These are phyloP conservation scores for Termitomyces sp. DNA, from an alignment of 768 basidiomycete genomes.

Conservation along the genomic window DNA sequence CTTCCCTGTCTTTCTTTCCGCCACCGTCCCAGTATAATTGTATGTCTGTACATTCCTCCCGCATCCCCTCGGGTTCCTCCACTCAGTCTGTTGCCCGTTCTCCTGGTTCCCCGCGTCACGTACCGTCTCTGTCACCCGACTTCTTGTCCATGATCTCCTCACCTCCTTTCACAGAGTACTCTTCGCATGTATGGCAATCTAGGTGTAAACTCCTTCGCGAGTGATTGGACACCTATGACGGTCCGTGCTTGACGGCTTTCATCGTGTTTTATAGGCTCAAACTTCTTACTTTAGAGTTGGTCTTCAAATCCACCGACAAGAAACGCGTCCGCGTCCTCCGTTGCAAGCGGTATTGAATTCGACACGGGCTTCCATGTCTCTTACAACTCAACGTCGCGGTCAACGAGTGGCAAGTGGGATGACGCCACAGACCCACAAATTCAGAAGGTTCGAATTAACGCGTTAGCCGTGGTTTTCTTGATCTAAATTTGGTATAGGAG, in stretches of 20 bases:
- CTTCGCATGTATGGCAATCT: conserved; percentile 30
- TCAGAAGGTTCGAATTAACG: conserved; percentile 45
- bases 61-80: conserved; percentile 71
- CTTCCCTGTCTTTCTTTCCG: conserved; percentile 6
- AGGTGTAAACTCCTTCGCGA: conserved; percentile 31
- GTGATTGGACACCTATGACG: conserved; percentile 17
- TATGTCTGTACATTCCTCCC: conserved; percentile 46
- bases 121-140: conserved; percentile 24
- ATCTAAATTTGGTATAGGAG: conserved; percentile 32
- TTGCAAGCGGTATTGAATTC: conserved; percentile 46
- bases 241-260: conserved; percentile 29
- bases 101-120: conserved; percentile 58
- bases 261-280: conserved; percentile 1
- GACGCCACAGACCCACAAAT: conserved; percentile 46
- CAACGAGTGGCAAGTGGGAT: conserved; percentile 59
- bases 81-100: conserved; percentile 61
- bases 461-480: conserved; percentile 27
- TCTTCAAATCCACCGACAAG: conserved; percentile 46
- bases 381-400: conserved; percentile 34
- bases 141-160: background rate
- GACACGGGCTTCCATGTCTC: conserved; percentile 46
- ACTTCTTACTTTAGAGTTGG: conserved; percentile 47
- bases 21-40: conserved; percentile 7
- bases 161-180: conserved; percentile 36
- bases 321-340: conserved; percentile 63